A percentile compares a stretch with the other conserved stretches of the same genome.
Conservation (phyloP, 805 yeast species). For the Barnettozyma pratensis region DNA sequence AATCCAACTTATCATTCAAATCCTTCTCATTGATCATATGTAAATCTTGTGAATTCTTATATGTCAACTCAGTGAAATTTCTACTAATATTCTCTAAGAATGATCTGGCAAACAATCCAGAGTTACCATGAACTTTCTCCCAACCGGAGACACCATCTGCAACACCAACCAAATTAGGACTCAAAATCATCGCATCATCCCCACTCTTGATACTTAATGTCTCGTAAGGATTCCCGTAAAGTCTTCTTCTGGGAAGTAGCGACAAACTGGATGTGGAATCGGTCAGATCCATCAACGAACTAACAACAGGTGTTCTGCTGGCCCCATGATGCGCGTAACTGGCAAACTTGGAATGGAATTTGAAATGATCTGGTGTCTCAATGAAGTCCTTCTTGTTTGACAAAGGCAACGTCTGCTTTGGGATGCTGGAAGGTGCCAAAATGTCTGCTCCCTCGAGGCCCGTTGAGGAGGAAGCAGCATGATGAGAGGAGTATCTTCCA, state of each 20-base stretch:
- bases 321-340: conserved; percentile 45
- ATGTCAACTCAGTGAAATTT: conserved; percentile 23
- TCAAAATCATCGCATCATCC: conserved; percentile 52
- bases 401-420: conserved; percentile 1
- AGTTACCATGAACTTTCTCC: conserved; percentile 42
- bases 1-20: conserved; percentile 39
- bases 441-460: not conserved
- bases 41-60: conserved; percentile 25
- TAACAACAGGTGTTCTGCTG: conserved; percentile 34
- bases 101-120: conserved; percentile 49
- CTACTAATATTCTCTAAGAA: conserved; percentile 47
- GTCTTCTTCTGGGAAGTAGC: conserved; percentile 43
- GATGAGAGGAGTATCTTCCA: not conserved
- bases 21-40: conserved; percentile 38
- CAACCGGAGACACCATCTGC: conserved; percentile 58
- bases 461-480: not conserved
- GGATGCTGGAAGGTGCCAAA: conserved; percentile 1
- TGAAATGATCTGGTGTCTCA: conserved; percentile 31
- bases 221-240: conserved; percentile 48
- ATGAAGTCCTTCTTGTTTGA: not conserved
- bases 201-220: conserved; percentile 49
- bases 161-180: conserved; percentile 46
- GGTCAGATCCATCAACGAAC: conserved; percentile 45
- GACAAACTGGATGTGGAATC: conserved; percentile 40
- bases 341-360: conserved; percentile 40